These are phyloP conservation scores for Aspergillus latus DNA, from an alignment of 2,329 filamentous ascomycete genomes.

Conservation along the genomic window DNA sequence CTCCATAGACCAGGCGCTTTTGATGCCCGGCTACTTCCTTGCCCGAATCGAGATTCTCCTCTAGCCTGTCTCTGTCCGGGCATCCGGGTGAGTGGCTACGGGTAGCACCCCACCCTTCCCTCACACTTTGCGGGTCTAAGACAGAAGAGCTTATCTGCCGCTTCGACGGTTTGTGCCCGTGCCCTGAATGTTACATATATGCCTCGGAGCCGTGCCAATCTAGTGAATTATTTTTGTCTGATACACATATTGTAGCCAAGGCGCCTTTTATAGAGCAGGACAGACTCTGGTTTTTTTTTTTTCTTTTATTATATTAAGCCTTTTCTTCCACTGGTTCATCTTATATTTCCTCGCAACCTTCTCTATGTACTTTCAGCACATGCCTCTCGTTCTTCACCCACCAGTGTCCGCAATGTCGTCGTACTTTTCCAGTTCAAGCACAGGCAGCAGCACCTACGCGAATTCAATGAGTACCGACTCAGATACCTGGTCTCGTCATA, in stretches of 20 bases:
- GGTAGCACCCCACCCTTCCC: slow-evolving; percentile 8
- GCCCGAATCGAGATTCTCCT: slow-evolving; percentile 18
- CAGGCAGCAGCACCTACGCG: slow-evolving; percentile 31
- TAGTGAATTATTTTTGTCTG: slow-evolving; percentile 6
- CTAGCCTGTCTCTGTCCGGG: slow-evolving; percentile 10
- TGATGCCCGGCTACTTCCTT: slow-evolving; percentile 19
- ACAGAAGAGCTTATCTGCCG: slow-evolving; percentile 22
- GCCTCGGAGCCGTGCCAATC: slow-evolving; percentile 3
- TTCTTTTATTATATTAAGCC: not conserved
- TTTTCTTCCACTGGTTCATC: not conserved
- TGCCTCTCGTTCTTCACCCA: slow-evolving; percentile 34
- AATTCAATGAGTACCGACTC: slow-evolving; percentile 32
- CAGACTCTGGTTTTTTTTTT: not conserved
- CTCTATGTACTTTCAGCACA: slow-evolving; percentile 21
- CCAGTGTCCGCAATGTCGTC: slow-evolving; percentile 33
- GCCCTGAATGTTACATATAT: slow-evolving; percentile 17
- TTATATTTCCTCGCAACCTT: slow-evolving; percentile 7
- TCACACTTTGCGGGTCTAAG: slow-evolving; percentile 16
- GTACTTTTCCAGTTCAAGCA: slow-evolving; percentile 31
- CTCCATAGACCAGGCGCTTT: slow-evolving; percentile 11
- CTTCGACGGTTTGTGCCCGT: slow-evolving; percentile 15
- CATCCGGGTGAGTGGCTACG: slow-evolving; percentile 15
- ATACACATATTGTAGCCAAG: slow-evolving; percentile 10
- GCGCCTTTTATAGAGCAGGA: slow-evolving; percentile 1
- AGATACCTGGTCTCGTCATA: slow-evolving; percentile 36